Evolutionary conservation across 495 filamentous ascomycete genomes (phyloP), one percentile per base, ranked within the genome.

Genomic region (Xylaria castorea): DNA sequence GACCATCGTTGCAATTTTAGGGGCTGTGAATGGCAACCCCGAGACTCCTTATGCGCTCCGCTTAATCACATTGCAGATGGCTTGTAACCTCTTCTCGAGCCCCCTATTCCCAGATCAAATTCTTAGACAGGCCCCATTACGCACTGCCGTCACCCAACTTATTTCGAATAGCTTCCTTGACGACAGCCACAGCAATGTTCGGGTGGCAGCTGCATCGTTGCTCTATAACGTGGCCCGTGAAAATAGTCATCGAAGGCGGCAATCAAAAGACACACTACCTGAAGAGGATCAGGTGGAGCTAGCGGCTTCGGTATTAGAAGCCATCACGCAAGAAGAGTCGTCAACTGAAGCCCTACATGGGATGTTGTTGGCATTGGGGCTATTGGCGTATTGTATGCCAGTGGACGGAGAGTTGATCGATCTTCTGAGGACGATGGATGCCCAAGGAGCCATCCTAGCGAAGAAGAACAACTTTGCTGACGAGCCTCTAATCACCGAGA

Each of bases 201-300:
- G 95, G 40, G 92, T 94, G 18, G 92, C 93, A 7, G 93, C 94
- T 0, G 87, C 94, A 20, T 92, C 91, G 1, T 81, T 98, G n/a
- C 88, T 92, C 1, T 95, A 95, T 81, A 97, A 98, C 71, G 79
- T 98, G 4, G 88, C 93, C 0, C 80, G 87, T 11, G 85, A 90
- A 11, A 93, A 94, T 75, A 90, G 91, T 76, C 87, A 87, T 61
- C 81, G 87, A 48, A 88, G 94, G 32, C 85, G 87, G 22, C 85
- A 87, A 9, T 78, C 86, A 5, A 80, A 84, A 3, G 91, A 94
- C 40, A 81, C 84, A 1, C 79, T 98, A 4, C 77, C 88, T 0
- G 91, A 93, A 68, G 87, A 83, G 11, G 87, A 91, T 67, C 92
- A 95, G 76, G 88, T 97, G 30, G 94, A 96, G 77, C 84, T 98